These are phyloP conservation scores for Rhizopus arrhizus DNA, from an alignment of 371 early-diverging fungal species.

Conservation along the genomic window DNA sequence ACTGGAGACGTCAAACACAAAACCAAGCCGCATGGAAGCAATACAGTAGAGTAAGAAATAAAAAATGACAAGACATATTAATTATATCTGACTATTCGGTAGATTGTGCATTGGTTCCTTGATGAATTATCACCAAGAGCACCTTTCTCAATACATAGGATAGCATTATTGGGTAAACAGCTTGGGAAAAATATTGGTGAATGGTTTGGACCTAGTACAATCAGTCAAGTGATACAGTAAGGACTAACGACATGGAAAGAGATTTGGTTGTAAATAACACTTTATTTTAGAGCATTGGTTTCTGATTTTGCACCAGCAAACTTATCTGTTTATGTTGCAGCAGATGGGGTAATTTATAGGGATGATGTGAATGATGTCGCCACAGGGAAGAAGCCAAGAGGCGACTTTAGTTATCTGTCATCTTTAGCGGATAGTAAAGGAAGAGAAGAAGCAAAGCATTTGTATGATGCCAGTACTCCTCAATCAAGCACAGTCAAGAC, in stretches of 20 bases:
- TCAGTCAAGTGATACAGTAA: constrained; percentile 87
- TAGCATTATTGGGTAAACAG: constrained; percentile 82
- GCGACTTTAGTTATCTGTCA: constrained; percentile 37
- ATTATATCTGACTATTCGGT: background rate
- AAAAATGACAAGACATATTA: constrained; percentile 1
- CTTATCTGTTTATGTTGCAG: constrained; percentile 70
- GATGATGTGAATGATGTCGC: constrained; percentile 55
- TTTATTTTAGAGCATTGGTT: constrained; percentile 61
- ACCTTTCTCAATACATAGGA: constrained; percentile 89
- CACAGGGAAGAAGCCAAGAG: constrained; percentile 41
- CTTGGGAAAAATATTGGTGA: constrained; percentile 89
- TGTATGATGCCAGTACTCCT: constrained; percentile 33
- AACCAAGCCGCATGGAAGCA: constrained; percentile 37
- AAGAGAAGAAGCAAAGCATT: constrained; percentile 30
- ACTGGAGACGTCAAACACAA: constrained; percentile 53
- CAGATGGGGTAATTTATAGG: constrained; percentile 75
- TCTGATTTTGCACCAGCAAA: constrained; percentile 62
- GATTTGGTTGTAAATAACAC: background rate
- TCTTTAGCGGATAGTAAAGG: constrained; percentile 14
- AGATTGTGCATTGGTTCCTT: constrained; percentile 83
- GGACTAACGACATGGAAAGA: constrained; percentile 5
- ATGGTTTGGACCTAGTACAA: constrained; percentile 96
- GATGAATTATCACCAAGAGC: constrained; percentile 76
- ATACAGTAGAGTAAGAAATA: constrained; percentile 50
- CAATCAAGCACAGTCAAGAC: background rate